phyloP scores from a whole-genome alignment of 208 protist genomes.

The Trypanosoma congolense region DNA sequence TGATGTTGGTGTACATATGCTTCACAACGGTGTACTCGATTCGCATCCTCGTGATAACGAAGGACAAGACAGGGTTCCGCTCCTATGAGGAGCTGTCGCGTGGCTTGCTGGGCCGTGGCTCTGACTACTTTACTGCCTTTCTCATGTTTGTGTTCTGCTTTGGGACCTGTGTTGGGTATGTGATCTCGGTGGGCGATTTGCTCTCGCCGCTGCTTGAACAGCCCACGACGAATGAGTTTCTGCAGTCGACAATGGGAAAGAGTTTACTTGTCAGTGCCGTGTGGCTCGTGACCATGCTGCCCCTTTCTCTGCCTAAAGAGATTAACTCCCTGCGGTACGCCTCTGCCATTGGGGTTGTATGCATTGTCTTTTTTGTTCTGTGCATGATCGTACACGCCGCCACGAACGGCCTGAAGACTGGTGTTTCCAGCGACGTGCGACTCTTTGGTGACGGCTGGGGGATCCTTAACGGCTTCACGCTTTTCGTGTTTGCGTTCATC shows the following conservation, averaged over 20 bases:
- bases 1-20: constrained; percentile 46
- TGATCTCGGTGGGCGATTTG: constrained; percentile 69
- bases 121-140: constrained; percentile 66
- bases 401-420: constrained; percentile 34
- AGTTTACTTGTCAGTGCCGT: constrained; percentile 45
- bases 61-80: constrained; percentile 60
- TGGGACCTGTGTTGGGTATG: constrained; percentile 73
- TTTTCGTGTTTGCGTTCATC: constrained; percentile 80
- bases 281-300: constrained; percentile 67
- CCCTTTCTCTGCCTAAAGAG: constrained; percentile 75
- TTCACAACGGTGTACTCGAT: constrained; percentile 78
- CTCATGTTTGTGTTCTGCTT: constrained; percentile 82
- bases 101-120: constrained; percentile 45
- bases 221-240: constrained; percentile 26
- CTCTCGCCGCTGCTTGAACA: constrained; percentile 47
- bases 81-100: constrained; percentile 77
- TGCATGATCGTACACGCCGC: constrained; percentile 64
- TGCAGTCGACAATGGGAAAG: constrained; percentile 32
- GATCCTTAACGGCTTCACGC: constrained; percentile 51
- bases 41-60: constrained; percentile 44
- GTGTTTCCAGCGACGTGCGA: constrained; percentile 28
- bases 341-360: constrained; percentile 64
- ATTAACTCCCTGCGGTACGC: constrained; percentile 86
- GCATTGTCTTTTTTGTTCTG: constrained; percentile 75
- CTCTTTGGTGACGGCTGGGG: constrained; percentile 31